phyloP scores from a whole-genome alignment of 2,329 filamentous ascomycete genomes.

The Fusarium mundagurra region DNA sequence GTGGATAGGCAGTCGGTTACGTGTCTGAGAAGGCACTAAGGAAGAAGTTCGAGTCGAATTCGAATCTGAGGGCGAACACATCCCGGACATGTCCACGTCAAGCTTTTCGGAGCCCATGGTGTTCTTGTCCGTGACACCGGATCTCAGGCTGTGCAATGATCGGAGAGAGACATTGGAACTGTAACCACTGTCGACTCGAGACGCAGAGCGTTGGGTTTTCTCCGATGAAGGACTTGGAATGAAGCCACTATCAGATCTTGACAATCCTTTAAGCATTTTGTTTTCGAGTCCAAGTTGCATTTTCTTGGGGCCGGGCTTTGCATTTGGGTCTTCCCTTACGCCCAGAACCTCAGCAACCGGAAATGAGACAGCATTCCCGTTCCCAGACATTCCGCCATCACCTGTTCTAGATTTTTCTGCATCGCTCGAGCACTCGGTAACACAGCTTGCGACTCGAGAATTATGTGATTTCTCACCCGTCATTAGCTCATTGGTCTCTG shows the following conservation, averaged over 20 bases:
- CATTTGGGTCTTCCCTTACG: constrained; percentile 55
- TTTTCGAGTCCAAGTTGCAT: constrained; percentile 34
- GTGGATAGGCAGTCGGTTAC: constrained; percentile 26
- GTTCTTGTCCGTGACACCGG: constrained; percentile 31
- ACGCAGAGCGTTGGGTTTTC: constrained; percentile 55
- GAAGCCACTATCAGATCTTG: constrained; percentile 59
- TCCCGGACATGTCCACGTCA: constrained; percentile 15
- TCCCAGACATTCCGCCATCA: constrained; percentile 31
- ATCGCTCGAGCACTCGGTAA: constrained; percentile 13
- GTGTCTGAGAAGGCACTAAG: constrained; percentile 28
- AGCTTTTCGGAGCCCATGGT: constrained; percentile 33
- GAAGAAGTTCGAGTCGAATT: constrained; percentile 35
- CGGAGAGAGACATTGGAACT: constrained; percentile 68
- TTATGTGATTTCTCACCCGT: constrained; percentile 1
- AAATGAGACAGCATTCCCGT: constrained; percentile 45
- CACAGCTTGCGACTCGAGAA: neutral
- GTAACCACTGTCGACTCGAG: constrained; percentile 70
- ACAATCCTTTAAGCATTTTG: constrained; percentile 36
- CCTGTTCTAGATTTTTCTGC: constrained; percentile 26
- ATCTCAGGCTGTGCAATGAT: constrained; percentile 55
- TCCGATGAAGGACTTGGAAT: constrained; percentile 57
- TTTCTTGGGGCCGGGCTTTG: constrained; percentile 48
- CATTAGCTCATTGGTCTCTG: neutral
- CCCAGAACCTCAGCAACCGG: constrained; percentile 51
- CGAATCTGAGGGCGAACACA: constrained; percentile 27